A percentile compares a stretch with the other conserved stretches of the same genome.
Evolutionary conservation across 495 filamentous ascomycete genomes (phyloP).

Genomic region (Aspergillus saccharolyticus): DNA sequence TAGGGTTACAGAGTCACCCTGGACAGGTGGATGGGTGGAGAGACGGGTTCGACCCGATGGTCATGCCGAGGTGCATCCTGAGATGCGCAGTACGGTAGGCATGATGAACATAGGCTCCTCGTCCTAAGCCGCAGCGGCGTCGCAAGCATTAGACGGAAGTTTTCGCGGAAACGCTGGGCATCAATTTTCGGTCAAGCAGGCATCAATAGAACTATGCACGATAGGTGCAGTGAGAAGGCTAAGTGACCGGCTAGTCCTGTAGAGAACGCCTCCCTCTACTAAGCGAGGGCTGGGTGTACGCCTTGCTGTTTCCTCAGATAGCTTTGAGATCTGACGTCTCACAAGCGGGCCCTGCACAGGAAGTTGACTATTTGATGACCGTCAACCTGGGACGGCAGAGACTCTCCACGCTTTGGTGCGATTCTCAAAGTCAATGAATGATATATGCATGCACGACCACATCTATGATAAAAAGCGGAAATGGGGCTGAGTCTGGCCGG

Average conservation of each 20-base stretch:
- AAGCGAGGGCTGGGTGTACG: slow-evolving; percentile 12
- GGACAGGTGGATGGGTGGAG: neutral
- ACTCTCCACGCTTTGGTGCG: neutral
- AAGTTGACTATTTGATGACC: slow-evolving; percentile 1
- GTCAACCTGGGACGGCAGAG: neutral
- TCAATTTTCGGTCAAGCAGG: slow-evolving; percentile 4
- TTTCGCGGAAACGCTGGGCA: neutral
- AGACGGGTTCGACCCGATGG: neutral
- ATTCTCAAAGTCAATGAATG: slow-evolving; percentile 6
- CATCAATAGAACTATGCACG: slow-evolving; percentile 11
- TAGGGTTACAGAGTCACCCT: neutral
- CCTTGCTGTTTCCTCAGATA: slow-evolving; percentile 6
- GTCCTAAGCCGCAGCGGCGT: neutral
- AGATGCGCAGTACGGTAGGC: neutral
- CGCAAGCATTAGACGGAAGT: neutral
- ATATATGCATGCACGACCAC: slow-evolving; percentile 13
- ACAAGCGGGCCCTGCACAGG: slow-evolving; percentile 8
- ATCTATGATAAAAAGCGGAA: neutral
- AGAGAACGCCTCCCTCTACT: neutral
- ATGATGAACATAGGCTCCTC: neutral
- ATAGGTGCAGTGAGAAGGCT: slow-evolving; percentile 15
- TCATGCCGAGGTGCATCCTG: neutral
- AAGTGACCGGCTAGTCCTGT: neutral
- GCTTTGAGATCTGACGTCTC: slow-evolving; percentile 14
- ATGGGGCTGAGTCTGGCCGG: neutral